A percentile compares a stretch with the other conserved stretches of the same genome.
Conservation (phyloP, 1,284 basidiomycete species). For the Papiliotrema nemorosa region DNA sequence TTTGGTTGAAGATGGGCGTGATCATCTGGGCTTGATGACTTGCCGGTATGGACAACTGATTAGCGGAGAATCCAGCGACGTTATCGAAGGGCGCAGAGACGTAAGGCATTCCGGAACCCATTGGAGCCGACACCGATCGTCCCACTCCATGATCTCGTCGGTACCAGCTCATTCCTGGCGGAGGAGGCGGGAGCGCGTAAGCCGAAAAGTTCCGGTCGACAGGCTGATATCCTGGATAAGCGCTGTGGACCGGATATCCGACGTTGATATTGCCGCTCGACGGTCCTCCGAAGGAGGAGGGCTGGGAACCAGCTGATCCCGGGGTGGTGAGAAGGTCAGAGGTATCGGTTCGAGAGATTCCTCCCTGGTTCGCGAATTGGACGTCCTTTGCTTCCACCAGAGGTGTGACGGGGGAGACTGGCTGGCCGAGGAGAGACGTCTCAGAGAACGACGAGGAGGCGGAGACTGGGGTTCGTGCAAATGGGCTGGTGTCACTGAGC, state of each 20-base stretch:
- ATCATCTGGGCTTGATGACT: constrained; percentile 17
- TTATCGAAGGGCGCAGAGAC: constrained; percentile 5
- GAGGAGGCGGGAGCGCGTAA: background rate
- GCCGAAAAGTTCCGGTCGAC: background rate
- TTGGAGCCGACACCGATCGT: too few species aligned
- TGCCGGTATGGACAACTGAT: constrained; percentile 28
- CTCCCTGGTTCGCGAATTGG: too few species aligned
- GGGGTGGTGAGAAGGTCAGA: background rate
- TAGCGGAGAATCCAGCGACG: constrained; percentile 26
- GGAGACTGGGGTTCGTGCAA: constrained; percentile 9
- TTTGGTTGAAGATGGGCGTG: constrained; percentile 13
- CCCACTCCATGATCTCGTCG: background rate
- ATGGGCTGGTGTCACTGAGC: background rate
- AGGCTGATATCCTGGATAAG: constrained; percentile 4
- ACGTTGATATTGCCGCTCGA: background rate
- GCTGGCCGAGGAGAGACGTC: background rate
- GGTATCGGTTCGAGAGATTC: too few species aligned
- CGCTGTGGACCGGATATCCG: background rate
- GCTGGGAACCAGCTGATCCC: constrained; percentile 11
- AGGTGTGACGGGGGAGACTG: background rate
- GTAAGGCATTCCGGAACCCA: too few species aligned
- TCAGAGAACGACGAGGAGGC: background rate
- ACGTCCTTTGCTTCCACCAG: too few species aligned
- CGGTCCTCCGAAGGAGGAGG: constrained; percentile 8
- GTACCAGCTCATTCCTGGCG: constrained; percentile 12